Conservation (phyloP, 371 early-diverging fungal genomes). For the Mucor saturninus region DNA sequence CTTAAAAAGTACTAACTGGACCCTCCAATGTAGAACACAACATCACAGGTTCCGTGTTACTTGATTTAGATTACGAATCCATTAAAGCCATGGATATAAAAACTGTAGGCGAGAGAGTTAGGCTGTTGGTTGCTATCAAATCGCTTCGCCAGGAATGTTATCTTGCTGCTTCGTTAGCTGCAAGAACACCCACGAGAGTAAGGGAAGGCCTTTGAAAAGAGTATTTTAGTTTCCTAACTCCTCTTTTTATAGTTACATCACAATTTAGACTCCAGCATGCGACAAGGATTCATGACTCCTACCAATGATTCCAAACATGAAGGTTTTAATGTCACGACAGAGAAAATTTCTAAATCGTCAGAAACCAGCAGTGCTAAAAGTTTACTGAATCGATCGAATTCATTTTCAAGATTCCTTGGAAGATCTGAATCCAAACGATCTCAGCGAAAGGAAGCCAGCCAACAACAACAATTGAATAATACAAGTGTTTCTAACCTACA, state of each 20-base stretch:
- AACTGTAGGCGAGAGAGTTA: conserved; percentile 85
- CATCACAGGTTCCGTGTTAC: conserved; percentile 80
- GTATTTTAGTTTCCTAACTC: not conserved
- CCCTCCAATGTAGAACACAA: conserved; percentile 57
- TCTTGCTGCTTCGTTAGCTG: conserved; percentile 36
- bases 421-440: conserved; percentile 54
- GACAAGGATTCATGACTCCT: conserved; percentile 13
- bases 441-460: conserved; percentile 15
- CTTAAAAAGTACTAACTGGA: conserved; percentile 1
- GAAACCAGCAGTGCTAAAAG: conserved; percentile 41
- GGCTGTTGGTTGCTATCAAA: conserved; percentile 76
- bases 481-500: conserved; percentile 7
- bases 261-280: conserved; percentile 7
- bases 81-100: conserved; percentile 84
- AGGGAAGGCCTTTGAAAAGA: not conserved
- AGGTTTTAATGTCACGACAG: conserved; percentile 36
- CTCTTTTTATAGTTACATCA: conserved; percentile 1
- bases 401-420: conserved; percentile 55
- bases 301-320: conserved; percentile 31
- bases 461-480: conserved; percentile 17
- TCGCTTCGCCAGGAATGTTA: conserved; percentile 70
- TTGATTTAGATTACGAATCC: conserved; percentile 81
- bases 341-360: conserved; percentile 45
- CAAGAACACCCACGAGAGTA: conserved; percentile 33
- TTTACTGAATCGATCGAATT: conserved; percentile 51